These are phyloP conservation scores for Leccinellum luteum DNA, from an alignment of 768 basidiomycete species.

Conservation along the genomic window DNA sequence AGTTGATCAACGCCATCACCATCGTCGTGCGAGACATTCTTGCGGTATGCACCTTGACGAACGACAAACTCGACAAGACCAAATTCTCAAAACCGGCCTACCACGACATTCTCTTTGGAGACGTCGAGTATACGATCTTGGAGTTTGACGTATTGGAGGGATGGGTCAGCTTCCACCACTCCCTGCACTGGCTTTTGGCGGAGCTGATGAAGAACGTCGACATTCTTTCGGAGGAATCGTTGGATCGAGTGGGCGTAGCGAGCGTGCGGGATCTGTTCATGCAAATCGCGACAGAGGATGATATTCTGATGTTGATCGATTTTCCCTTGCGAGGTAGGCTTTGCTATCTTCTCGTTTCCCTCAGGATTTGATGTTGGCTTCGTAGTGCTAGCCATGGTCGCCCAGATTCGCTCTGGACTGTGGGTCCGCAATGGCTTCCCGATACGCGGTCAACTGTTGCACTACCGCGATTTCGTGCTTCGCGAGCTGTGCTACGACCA, in stretches of 20 bases:
- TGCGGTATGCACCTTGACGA: constrained; percentile 64
- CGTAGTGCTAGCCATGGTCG: constrained; percentile 83
- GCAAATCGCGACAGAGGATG: constrained; percentile 60
- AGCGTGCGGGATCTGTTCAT: constrained; percentile 62
- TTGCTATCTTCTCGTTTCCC: neutral
- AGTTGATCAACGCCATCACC: constrained; percentile 64
- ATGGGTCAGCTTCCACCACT: constrained; percentile 92
- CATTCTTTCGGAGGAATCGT: constrained; percentile 52
- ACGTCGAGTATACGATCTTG: constrained; percentile 55
- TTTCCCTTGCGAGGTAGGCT: constrained; percentile 82
- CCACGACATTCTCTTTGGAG: constrained; percentile 68
- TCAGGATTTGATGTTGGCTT: neutral
- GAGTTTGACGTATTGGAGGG: constrained; percentile 77
- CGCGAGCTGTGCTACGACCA: constrained; percentile 97
- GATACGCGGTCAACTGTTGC: constrained; percentile 90
- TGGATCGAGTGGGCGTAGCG: constrained; percentile 50
- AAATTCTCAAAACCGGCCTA: constrained; percentile 63
- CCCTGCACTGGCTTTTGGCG: constrained; percentile 85
- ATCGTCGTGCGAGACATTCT: constrained; percentile 72
- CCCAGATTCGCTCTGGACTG: constrained; percentile 90
- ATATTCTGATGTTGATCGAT: constrained; percentile 76
- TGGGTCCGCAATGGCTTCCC: constrained; percentile 98
- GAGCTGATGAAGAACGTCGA: constrained; percentile 86
- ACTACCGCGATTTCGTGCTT: constrained; percentile 95
- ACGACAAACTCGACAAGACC: constrained; percentile 62